Evolutionary conservation across 2,329 filamentous ascomycete species (phyloP), one percentile per base, ranked within the genome.

Genomic region (Coniochaeta sp.): DNA sequence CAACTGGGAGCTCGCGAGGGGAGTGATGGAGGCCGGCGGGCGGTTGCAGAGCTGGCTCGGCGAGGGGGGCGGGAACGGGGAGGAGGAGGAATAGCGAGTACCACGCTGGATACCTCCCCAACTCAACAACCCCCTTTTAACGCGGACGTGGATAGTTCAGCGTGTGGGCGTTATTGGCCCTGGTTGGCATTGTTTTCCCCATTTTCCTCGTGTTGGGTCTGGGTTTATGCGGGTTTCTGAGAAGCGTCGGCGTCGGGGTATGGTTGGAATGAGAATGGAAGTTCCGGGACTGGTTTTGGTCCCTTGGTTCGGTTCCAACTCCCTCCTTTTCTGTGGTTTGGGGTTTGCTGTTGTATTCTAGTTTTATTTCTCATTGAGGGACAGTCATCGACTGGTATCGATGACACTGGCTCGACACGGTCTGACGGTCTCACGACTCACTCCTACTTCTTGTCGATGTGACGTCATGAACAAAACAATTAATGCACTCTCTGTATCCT

Each of bases 1-100:
- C 55, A 77, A 79, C 62, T 82, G 80, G 80, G 75, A 78, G 55
- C 70, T 80, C 12, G 72, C 72, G 1, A 69, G 71, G 3, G 71
- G 72, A 5, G 70, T 75, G 4, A 74, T 75, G 26, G 67, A 67
- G 16, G 72, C 71, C 0, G 72, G 69, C 3, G 63, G 80, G 62
- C 71, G 66, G 28, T 62, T 82, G 57, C 75, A 79, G 63, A 64
- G 69, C 10, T 81, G 79, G 78, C 66, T 82, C 10, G 68, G 57
- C 19, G 19, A 30, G 57, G 52, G 38, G n/a, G 30, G 55, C 6
- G 12, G 52, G 2, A 47, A 30, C n/a, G 26, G 36, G 38, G 57
- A 58, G 24, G 22, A 52, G 47, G 7, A 26, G 42, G 30, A 56
- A 54, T 42, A 30, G 58, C 26, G 5, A 28, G 30, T n/a, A n/a